Base-by-base conservation (phyloP, 2,329 filamentous ascomycete genomes). In the Botrytis aclada region DNA sequence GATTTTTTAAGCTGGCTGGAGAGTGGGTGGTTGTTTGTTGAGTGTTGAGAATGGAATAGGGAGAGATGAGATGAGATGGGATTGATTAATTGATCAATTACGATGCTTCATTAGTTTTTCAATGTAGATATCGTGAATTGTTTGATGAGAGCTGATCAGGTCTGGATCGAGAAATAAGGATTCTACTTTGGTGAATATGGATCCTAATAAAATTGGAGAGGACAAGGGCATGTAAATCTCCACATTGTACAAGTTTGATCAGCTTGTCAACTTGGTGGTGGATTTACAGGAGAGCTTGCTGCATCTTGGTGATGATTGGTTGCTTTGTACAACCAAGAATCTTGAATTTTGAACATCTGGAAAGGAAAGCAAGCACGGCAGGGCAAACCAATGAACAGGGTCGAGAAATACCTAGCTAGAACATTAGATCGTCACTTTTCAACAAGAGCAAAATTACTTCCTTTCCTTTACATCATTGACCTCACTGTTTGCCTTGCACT, bases 401-500 rank as follows among this genome's bases (percentile, higher is more conserved):
- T 45, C 41, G 16, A 34, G n/a, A 29, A 67, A 51, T 51, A 51
- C 14, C 45, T 29, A 56, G 51, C 45, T 18, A 56, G 66, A 60
- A 61, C 67, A 45, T 45, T 61, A 43, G 29, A 62, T 70, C 69
- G 58, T 65, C 69, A 25, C 60, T 64, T 41, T 70, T 64, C 58
- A 43, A 9, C 22, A 62, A 65, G 22, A 65, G 0, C 41, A 22
- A 51, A 51, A 47, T 10, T n/a, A 9, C 43, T 70, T 70, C 56
- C 39, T 65, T 34, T 71, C 69, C 69, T 71, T 71, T 71, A 51
- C 58, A 47, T 39, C 51, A 41, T 71, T 65, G 43, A 47, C 16
- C 67, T 61, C 58, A 65, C 39, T 25, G 69, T n/a, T 51, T 64
- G 69, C 58, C 69, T 65, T 65, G 69, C 69, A 71, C 69, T 32